Base-by-base conservation (phyloP, 257 asterid species). In the Salvia splendens region DNA sequence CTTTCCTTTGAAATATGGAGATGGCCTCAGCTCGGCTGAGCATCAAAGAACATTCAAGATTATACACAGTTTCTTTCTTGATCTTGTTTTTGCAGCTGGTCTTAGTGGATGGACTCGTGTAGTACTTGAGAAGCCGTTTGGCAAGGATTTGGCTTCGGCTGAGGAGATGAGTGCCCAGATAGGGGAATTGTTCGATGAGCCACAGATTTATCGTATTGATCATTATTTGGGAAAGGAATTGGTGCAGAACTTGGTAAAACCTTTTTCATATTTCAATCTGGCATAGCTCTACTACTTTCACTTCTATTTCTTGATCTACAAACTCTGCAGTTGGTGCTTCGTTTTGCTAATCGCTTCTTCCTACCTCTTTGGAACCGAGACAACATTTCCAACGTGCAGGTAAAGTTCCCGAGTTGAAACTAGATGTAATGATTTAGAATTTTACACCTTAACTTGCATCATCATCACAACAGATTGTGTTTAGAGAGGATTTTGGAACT, bases 281-380 rank as follows among this genome's bases (percentile, higher is more conserved):
- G 36, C 36, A 33, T 33, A 33, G 2, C 4, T 2, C 6, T 46
- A 0, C 51, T 46, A 5, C 51, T 12, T 46, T 40, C 33, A 52
- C 62, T 48, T 67, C 24, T 17, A 16, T 51, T 14, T 85, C 72
- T 38, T 52, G 43, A 17, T 17, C 58, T 54, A 54, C 54, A 60
- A 73, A 75, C 24, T 32, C 64, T 85, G 85, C 91, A 94, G 99
- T 69, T 94, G 87, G 99, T 94, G 49, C 99, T 94, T 55, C 97
- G 97, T 70, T 94, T 94, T 74, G 97, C 99, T 8, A 94, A 94
- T 77, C 99, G 99, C 72, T 76, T 94, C 68, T 94, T 94, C 70
- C 58, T 91, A 68, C 99, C 99, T 24, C 95, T 94, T 52, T 94
- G 99, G 99, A 94, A 94, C 61, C 99, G 96, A 53, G 97, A 94